Percentiles rank a stretch among this genome's conserved stretches.
phyloP scores from a whole-genome alignment of 805 yeast genomes.

The Candida sanyiensis region DNA sequence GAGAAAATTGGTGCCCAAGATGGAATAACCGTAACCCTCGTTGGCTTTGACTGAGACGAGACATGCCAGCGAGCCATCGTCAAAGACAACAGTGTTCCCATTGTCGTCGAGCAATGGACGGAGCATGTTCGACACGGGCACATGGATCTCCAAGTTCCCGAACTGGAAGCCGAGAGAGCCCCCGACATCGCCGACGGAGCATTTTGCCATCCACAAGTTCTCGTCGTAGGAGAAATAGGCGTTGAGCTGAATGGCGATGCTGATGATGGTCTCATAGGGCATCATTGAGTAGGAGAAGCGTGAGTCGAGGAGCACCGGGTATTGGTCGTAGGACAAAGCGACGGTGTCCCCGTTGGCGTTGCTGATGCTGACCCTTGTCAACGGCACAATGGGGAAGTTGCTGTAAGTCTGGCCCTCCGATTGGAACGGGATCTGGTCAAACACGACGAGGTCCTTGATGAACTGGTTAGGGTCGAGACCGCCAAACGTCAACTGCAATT shows the following conservation, averaged over 20 bases:
- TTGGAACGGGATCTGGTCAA: constrained; percentile 42
- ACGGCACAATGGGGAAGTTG: constrained; percentile 42
- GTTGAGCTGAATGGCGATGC: constrained; percentile 62
- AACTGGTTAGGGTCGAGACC: constrained; percentile 45
- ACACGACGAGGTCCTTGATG: constrained; percentile 43
- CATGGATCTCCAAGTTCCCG: constrained; percentile 43
- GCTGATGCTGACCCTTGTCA: constrained; percentile 40
- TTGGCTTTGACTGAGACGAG: constrained; percentile 46
- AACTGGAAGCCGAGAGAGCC: constrained; percentile 51
- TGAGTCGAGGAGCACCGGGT: constrained; percentile 56
- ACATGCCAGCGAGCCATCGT: constrained; percentile 55
- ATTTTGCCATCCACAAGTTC: constrained; percentile 57
- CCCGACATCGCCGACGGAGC: constrained; percentile 41
- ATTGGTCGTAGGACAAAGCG: constrained; percentile 2
- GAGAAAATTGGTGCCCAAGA: constrained; percentile 56
- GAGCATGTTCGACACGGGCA: constrained; percentile 46
- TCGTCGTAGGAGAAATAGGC: constrained; percentile 49
- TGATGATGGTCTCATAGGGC: constrained; percentile 52
- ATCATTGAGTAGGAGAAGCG: constrained; percentile 43
- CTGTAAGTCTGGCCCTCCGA: constrained; percentile 19
- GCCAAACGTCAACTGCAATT: constrained; percentile 47
- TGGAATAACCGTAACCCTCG: constrained; percentile 40
- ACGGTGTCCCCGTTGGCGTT: constrained; percentile 31
- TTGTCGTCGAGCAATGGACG: constrained; percentile 31
- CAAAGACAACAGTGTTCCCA: constrained; percentile 37